A percentile compares a stretch with the other conserved stretches of the same genome.
Evolutionary conservation across 2,329 filamentous ascomycete species (phyloP).

Genomic region (Zymoseptoria brevis): DNA sequence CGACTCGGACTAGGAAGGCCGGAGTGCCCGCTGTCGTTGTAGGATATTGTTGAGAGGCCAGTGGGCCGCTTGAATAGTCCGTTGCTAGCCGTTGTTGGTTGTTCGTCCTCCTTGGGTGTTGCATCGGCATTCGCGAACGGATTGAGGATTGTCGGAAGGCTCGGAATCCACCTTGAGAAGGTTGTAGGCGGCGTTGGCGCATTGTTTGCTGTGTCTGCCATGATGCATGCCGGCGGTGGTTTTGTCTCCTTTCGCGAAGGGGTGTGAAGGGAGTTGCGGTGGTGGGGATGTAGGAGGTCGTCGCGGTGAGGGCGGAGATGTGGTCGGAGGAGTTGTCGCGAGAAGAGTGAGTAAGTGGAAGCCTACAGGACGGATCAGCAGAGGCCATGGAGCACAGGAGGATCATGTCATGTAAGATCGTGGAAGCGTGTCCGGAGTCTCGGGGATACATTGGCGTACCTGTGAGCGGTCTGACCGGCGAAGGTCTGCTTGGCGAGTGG

Average conservation of each 20-base stretch:
- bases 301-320: not conserved
- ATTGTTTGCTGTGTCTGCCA: constrained; percentile 15
- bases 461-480: not conserved
- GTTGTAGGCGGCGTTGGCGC: constrained; percentile 9
- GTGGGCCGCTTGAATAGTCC: constrained; percentile 9
- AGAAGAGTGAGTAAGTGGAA: not conserved
- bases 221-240: constrained; percentile 6
- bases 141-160: constrained; percentile 24
- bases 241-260: not conserved
- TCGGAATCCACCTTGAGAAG: constrained; percentile 24
- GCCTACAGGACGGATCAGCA: not conserved
- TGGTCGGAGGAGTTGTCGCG: not conserved
- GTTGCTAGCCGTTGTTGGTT: constrained; percentile 1
- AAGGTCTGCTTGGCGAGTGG: not conserved
- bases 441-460: not conserved
- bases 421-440: not conserved
- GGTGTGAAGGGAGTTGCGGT: not conserved
- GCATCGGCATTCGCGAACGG: constrained; percentile 18
- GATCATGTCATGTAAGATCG: not conserved
- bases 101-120: constrained; percentile 3
- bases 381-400: not conserved
- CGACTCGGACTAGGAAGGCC: constrained; percentile 21
- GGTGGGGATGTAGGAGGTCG: not conserved
- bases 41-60: constrained; percentile 14
- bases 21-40: constrained; percentile 3